Base-by-base conservation (phyloP, 2,329 filamentous ascomycete species). In the Trichoderma koningiopsis region DNA sequence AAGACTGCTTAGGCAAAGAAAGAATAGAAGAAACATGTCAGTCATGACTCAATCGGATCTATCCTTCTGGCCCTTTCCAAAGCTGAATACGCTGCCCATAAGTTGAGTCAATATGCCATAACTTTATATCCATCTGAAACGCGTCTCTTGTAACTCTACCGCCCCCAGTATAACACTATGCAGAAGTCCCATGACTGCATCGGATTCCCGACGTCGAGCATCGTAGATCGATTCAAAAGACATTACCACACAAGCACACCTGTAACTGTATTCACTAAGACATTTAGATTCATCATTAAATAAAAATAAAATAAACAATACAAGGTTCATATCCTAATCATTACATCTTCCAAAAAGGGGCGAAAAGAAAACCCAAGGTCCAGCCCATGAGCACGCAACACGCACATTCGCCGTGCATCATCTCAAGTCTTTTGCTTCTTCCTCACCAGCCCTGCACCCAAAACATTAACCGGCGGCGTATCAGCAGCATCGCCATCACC, bases 391-490 rank as follows among this genome's bases (percentile, higher is more conserved):
- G 47, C 19, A 47, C n/a, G 43, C n/a, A 47, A 43, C 2, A 47
- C 8, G 43, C n/a, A 22, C 43, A 22, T 47, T 1, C 22, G 8
- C 13, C 40, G n/a, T 47, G 33, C 14, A 16, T 43, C 37, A 13
- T 2, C 35, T 72, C 68, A 74, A 10, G 75, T 73, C 75, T 89
- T 90, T 31, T 83, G 77, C 77, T 89, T 90, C 79, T 88, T 89
- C 68, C 86, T 82, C 35, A 89, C 78, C 71, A 88, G 78, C 0
- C 84, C 81, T 19, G 79, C 80, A 2, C 79, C 76, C 22, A 89
- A 79, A 11, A 88, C 79, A 75, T 88, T 89, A 5, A 79, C 75
- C 31, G 70, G 73, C 35, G 74, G 70, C 13, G 70, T 59, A 37
- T 69, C 53, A 68, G 61, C 68, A 62, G 71, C 47, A 16, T 31